Conservation (phyloP, 2,329 filamentous ascomycete species). For the Fusarium aywerte region DNA sequence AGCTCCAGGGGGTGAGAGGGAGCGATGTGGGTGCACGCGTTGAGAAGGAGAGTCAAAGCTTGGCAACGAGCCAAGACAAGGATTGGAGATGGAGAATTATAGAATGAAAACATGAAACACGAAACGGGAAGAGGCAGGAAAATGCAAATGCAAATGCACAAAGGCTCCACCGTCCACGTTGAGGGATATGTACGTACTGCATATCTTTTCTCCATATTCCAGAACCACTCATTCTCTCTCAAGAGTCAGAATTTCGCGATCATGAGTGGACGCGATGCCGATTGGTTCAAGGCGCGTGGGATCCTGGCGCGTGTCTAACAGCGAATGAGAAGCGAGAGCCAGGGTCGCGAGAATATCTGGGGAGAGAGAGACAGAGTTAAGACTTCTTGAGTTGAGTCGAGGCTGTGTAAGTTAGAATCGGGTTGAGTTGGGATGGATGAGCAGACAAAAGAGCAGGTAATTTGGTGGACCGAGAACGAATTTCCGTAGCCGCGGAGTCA, state of each 20-base stretch:
- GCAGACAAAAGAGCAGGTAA: conserved; percentile 5
- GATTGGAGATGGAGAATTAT: conserved; percentile 23
- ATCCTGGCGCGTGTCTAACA: conserved; percentile 39
- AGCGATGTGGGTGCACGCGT: conserved; percentile 14
- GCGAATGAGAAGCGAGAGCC: conserved; percentile 37
- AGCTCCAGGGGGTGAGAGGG: conserved; percentile 4
- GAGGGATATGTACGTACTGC: conserved; percentile 6
- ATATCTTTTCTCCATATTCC: conserved; percentile 13
- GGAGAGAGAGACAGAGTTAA: not conserved
- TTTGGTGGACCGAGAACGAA: conserved; percentile 34
- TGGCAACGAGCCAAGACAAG: conserved; percentile 11
- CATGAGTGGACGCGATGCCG: conserved; percentile 22
- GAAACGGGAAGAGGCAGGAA: conserved; percentile 26
- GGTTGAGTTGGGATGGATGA: not conserved
- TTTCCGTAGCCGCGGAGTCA: conserved; percentile 44
- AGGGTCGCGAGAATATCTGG: conserved; percentile 11
- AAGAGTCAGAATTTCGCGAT: conserved; percentile 4
- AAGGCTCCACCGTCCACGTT: conserved; percentile 18
- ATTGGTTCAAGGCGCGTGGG: conserved; percentile 34
- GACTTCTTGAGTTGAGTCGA: not conserved
- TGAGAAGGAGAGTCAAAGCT: conserved; percentile 25
- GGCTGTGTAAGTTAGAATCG: conserved; percentile 28
- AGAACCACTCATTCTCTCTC: conserved; percentile 25
- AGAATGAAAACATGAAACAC: conserved; percentile 40
- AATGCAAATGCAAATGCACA: not conserved